Conservation (phyloP, 2,329 filamentous ascomycete genomes). For the Hypoxylon sp. region DNA sequence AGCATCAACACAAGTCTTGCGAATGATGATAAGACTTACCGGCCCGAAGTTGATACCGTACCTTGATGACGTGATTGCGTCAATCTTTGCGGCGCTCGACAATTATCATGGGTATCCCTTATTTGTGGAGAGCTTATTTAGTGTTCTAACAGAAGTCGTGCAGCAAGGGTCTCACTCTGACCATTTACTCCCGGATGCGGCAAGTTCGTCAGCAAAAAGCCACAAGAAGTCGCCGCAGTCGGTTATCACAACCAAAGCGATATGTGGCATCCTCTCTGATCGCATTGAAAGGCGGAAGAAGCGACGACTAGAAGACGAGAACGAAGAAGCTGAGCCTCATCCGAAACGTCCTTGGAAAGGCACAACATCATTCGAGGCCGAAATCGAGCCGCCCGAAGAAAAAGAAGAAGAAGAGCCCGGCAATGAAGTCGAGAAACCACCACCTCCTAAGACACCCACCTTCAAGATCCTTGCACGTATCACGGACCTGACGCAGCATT, state of each 20-base stretch:
- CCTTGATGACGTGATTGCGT: constrained; percentile 89
- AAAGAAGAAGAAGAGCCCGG: constrained; percentile 52
- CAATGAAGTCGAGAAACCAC: constrained; percentile 60
- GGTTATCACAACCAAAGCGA: constrained; percentile 56
- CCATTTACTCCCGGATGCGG: constrained; percentile 60
- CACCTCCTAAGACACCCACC: constrained; percentile 77
- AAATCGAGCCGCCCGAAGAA: constrained; percentile 52
- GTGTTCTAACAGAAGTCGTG: constrained; percentile 83
- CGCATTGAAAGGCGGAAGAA: constrained; percentile 60
- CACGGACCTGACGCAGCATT: constrained; percentile 85
- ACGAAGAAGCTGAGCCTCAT: constrained; percentile 50
- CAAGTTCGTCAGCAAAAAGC: constrained; percentile 51
- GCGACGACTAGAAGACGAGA: constrained; percentile 49
- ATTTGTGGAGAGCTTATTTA: constrained; percentile 87
- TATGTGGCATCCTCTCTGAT: constrained; percentile 72
- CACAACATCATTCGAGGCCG: constrained; percentile 45
- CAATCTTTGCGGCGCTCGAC: constrained; percentile 92
- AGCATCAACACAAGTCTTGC: constrained; percentile 87
- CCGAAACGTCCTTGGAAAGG: constrained; percentile 53
- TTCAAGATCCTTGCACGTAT: constrained; percentile 87
- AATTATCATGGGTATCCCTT: constrained; percentile 92
- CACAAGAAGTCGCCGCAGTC: constrained; percentile 57
- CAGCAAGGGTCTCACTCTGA: constrained; percentile 78
- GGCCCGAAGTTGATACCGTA: constrained; percentile 86
- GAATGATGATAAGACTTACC: constrained; percentile 93